Percentiles rank a stretch among this genome's conserved stretches.
phyloP scores from a whole-genome alignment of 352 stramenopile species.

The Pythium dissimile region DNA sequence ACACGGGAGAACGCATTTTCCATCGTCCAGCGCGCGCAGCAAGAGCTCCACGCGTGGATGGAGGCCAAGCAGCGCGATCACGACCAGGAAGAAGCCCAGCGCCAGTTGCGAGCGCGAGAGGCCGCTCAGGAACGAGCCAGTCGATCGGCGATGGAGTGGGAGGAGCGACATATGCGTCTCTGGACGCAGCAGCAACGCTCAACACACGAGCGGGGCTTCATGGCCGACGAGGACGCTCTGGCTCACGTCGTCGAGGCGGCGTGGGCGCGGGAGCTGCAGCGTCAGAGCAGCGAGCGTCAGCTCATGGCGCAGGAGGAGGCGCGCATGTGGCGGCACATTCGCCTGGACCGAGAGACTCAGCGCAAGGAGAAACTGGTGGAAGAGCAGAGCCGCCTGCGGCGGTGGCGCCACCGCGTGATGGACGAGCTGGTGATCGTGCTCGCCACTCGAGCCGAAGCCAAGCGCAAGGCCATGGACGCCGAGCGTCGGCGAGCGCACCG shows the following conservation, averaged over 20 bases:
- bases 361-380: conserved; percentile 18
- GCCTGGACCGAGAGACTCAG: neutral
- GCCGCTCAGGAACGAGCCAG: conserved; percentile 10
- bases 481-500: conserved; percentile 26
- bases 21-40: neutral
- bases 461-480: conserved; percentile 17
- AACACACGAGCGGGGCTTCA: neutral
- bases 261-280: neutral
- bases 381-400: conserved; percentile 20
- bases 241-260: neutral
- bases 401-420: conserved; percentile 26
- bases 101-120: conserved; percentile 4
- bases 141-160: conserved; percentile 15
- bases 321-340: neutral
- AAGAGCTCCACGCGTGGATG: conserved; percentile 11
- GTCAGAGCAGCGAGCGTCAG: neutral
- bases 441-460: conserved; percentile 3
- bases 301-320: conserved; percentile 15
- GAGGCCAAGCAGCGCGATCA: conserved; percentile 20
- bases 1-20: neutral
- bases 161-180: too few species aligned
- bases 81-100: conserved; percentile 21
- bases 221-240: conserved; percentile 8
- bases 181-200: too few species aligned
- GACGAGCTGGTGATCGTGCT: conserved; percentile 23